Evolutionary conservation across 2,329 filamentous ascomycete species (phyloP).

Genomic region (Neofusicoccum parvum): DNA sequence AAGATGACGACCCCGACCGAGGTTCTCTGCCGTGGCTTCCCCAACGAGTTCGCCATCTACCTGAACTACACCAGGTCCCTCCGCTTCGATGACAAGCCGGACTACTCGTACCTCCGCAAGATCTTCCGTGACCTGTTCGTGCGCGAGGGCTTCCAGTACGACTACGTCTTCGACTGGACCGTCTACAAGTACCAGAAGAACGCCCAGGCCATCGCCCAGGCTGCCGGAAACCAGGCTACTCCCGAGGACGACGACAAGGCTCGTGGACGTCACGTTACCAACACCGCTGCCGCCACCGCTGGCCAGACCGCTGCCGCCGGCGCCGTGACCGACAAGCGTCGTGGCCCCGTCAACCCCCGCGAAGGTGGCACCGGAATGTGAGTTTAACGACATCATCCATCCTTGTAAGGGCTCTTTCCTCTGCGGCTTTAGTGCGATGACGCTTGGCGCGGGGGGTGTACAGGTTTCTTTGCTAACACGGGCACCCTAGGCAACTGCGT

Average conservation of each 20-base stretch:
- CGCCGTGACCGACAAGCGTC: slow-evolving; percentile 65
- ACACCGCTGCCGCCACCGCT: slow-evolving; percentile 66
- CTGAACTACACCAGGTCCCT: slow-evolving; percentile 98
- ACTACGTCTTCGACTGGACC: slow-evolving; percentile 99
- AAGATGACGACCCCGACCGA: slow-evolving; percentile 99
- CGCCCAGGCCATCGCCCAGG: slow-evolving; percentile 88
- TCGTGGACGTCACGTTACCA: slow-evolving; percentile 57
- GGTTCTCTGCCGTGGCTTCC: slow-evolving; percentile 97
- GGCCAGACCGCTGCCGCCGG: slow-evolving; percentile 60
- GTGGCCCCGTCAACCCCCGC: slow-evolving; percentile 73
- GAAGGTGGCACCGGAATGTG: slow-evolving; percentile 95
- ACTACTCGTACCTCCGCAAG: slow-evolving; percentile 99
- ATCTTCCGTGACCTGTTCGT: slow-evolving; percentile 99
- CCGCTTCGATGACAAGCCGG: slow-evolving; percentile 98
- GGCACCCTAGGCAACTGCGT: slow-evolving; percentile 53
- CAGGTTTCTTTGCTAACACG: slow-evolving; percentile 50
- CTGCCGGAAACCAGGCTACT: slow-evolving; percentile 65
- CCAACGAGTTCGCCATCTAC: slow-evolving; percentile 99
- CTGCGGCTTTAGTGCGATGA: slow-evolving; percentile 77
- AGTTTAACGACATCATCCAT: slow-evolving; percentile 73
- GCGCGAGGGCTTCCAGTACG: slow-evolving; percentile 98
- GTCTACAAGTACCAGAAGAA: slow-evolving; percentile 99
- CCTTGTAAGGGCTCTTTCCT: slow-evolving; percentile 88
- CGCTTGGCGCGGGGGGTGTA: slow-evolving; percentile 71
- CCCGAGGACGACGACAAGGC: slow-evolving; percentile 77